Evolutionary conservation across 495 filamentous ascomycete genomes (phyloP), one percentile per base, ranked within the genome.

Genomic region (Tuber microsphaerosporum): DNA sequence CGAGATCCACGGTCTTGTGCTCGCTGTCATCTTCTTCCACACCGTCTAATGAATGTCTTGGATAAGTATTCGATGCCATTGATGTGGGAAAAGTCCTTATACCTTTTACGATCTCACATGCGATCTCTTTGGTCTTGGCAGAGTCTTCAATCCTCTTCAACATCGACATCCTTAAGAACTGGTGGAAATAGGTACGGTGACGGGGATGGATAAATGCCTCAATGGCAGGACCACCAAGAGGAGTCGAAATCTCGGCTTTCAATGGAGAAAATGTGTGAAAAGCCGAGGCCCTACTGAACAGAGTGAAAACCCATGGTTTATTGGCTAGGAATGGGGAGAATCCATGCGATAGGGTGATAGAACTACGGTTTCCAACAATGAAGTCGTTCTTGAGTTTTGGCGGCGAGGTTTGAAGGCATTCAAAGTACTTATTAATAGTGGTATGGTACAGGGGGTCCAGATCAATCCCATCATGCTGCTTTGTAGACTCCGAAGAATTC

Each of bases 161-260:
- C 17, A 75, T 46, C 0, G 77, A 79, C 71, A 75, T 79, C 68
- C 43, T 79, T n/a, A 79, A 10, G 19, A 79, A 79, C 42, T 79
- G 77, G 71, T 79, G 77, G 34, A 79, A 76, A 48, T 79, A 79
- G 39, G 61, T 39, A 39, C 48, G 77, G 51, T 79, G 71, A n/a
- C 76, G 76, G 5, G 76, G 61, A 42, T 79, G 73, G 69, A 79
- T 56, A 39, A 70, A 69, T n/a, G 78, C 68, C 48, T 75, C 76
- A 2, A 73, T 71, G 2, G 37, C 37, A 44, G 61, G 72, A 20
- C 70, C 46, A 3, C 56, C 26, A 34, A 65, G 12, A 65, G 26
- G 26, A 34, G 31, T 26, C 12, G 12, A 65, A 75, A 39, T 61
- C 46, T 71, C 45, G 31, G 31, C 39, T 31, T 79, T 74, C 5